Evolutionary conservation across 1,139 yeast species (phyloP), one percentile per base, ranked within the genome.

Genomic region (Sugiyamaella japonica): DNA sequence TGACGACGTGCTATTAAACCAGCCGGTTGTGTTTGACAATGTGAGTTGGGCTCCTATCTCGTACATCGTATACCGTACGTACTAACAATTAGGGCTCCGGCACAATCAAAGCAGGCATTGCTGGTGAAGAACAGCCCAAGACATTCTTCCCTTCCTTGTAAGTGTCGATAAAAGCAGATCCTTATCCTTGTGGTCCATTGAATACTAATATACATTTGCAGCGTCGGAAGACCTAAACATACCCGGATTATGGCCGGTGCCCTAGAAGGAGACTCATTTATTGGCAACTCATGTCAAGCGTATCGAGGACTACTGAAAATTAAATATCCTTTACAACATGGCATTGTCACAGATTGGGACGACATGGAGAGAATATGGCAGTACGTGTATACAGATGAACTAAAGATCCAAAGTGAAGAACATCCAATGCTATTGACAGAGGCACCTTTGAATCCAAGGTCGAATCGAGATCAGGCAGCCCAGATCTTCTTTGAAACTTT

Each of bases 371-470:
- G 74, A 48, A 68, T 89, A 28, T 89, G 96, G 96, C 74, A 77
- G 52, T 78, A 82, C 64, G 77, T 86, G 0, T 85, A 85, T 60
- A 69, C 77, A 6, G 80, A 79, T 41, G 87, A 82, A 50, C 73
- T 87, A 53, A 80, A 84, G 67, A 74, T 87, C 68, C 84, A 87
- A 48, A 82, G 85, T 62, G 93, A 86, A 72, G 96, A 90, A 68
- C 97, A 91, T 76, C 97, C 97, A 0, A 75, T 91, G 29, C 74
- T 91, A 48, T 76, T 91, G 29, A 91, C 97, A 0, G 98, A 91
- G 66, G 95, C 97, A 0, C 96, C 97, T 4, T 71, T 89, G 58
- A 89, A 89, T 64, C 95, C 96, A 1, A 74, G 80, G 40, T 68
- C 72, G 2, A 89, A 91, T 68, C 73, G 97, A 53, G 89, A 85